Percentiles rank a stretch among this genome's conserved stretches.
phyloP scores from a whole-genome alignment of 108 stramenopile species.

The Conticribra weissflogii region DNA sequence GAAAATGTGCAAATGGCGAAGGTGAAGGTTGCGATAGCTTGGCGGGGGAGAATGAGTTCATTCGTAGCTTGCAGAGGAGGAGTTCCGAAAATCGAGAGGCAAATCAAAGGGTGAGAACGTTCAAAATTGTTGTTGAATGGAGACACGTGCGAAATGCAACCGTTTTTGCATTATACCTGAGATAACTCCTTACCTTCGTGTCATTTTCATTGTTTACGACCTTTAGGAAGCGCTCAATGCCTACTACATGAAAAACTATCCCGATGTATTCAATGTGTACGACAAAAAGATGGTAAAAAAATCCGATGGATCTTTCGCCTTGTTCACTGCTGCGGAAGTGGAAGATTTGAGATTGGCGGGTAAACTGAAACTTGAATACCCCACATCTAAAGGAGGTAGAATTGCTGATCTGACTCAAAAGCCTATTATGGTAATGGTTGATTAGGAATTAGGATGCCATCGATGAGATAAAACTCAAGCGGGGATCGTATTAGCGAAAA shows the following conservation, averaged over 20 bases:
- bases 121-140: too few species aligned
- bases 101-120: constrained; percentile 58
- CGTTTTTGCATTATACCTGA: too few species aligned
- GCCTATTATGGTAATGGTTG: constrained; percentile 71
- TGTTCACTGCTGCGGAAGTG: constrained; percentile 61
- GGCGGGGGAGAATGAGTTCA: constrained; percentile 76
- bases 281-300: constrained; percentile 73
- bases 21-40: constrained; percentile 78
- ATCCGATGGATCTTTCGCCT: constrained; percentile 69
- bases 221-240: constrained; percentile 65
- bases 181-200: too few species aligned
- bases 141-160: too few species aligned
- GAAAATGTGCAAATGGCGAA: constrained; percentile 70
- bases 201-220: too few species aligned
- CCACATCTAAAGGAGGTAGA: constrained; percentile 67
- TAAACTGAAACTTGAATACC: constrained; percentile 63
- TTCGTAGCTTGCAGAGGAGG: constrained; percentile 64
- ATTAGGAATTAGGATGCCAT: constrained; percentile 44
- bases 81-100: constrained; percentile 68
- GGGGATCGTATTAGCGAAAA: too few species aligned
- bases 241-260: constrained; percentile 90
- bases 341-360: constrained; percentile 48
- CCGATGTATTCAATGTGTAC: constrained; percentile 71
- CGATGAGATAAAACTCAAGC: too few species aligned
- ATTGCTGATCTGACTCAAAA: constrained; percentile 83